phyloP scores from a whole-genome alignment of 2,329 filamentous ascomycete species.

The Metarhizium humberi region DNA sequence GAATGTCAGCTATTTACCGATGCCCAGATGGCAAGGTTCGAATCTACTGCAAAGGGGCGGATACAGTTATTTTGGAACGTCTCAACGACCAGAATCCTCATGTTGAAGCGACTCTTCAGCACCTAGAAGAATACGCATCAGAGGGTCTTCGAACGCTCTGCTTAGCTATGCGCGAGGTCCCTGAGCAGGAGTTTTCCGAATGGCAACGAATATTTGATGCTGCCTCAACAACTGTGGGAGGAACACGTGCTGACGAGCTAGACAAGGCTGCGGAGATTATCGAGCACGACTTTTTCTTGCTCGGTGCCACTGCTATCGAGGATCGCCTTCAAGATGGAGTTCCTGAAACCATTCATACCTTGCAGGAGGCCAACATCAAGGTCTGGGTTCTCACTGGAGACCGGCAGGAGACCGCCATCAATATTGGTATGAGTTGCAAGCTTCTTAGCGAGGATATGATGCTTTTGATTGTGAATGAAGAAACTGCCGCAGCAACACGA shows the following conservation, averaged over 20 bases:
- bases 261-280: slow-evolving; percentile 97
- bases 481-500: slow-evolving; percentile 65
- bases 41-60: slow-evolving; percentile 91
- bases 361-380: slow-evolving; percentile 96
- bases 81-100: slow-evolving; percentile 75
- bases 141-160: slow-evolving; percentile 93
- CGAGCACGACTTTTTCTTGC: slow-evolving; percentile 80
- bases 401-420: slow-evolving; percentile 97
- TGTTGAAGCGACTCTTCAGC: slow-evolving; percentile 81
- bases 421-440: slow-evolving; percentile 99
- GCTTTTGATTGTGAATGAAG: slow-evolving; percentile 90
- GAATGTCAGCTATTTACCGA: slow-evolving; percentile 96
- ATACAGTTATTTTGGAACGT: slow-evolving; percentile 93
- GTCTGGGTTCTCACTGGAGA: slow-evolving; percentile 98
- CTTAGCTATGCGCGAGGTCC: slow-evolving; percentile 85
- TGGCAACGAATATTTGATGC: slow-evolving; percentile 84
- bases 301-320: slow-evolving; percentile 95
- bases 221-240: slow-evolving; percentile 81
- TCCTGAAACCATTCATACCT: slow-evolving; percentile 92
- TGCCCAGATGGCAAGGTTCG: slow-evolving; percentile 93
- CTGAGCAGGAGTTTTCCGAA: slow-evolving; percentile 79
- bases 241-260: slow-evolving; percentile 86
- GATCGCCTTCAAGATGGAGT: slow-evolving; percentile 95
- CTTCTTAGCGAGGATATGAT: slow-evolving; percentile 99
- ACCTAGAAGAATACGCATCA: slow-evolving; percentile 97